Evolutionary conservation across 208 protist species (phyloP).

Genomic region (Jaenimonas drosophilae): DNA sequence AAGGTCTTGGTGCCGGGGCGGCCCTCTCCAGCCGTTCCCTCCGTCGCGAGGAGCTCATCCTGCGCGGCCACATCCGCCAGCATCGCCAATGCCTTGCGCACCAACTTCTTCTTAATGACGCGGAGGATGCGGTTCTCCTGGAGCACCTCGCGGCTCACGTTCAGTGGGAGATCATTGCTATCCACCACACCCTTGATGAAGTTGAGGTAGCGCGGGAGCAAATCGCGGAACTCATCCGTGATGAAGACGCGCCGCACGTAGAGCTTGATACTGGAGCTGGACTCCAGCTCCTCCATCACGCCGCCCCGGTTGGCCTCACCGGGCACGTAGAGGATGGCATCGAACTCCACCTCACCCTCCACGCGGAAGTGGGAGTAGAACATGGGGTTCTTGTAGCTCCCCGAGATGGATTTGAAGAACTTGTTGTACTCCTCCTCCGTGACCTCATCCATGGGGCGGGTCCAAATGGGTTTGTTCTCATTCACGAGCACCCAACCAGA

Average conservation of each 20-base stretch:
- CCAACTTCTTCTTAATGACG: conserved; percentile 98
- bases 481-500: conserved; percentile 94
- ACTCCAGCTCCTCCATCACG: conserved; percentile 75
- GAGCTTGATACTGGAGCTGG: conserved; percentile 89
- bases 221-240: conserved; percentile 95
- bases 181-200: conserved; percentile 98
- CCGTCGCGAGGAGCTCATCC: conserved; percentile 41
- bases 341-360: conserved; percentile 97
- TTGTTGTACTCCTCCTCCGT: conserved; percentile 97
- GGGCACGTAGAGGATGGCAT: conserved; percentile 97
- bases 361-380: conserved; percentile 96
- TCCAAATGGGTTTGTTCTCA: conserved; percentile 99
- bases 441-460: conserved; percentile 89
- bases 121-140: conserved; percentile 95
- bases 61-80: conserved; percentile 88
- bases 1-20: conserved; percentile 23
- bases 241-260: conserved; percentile 99
- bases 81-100: conserved; percentile 91
- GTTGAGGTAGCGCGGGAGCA: conserved; percentile 92
- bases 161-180: conserved; percentile 99
- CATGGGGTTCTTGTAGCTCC: conserved; percentile 92
- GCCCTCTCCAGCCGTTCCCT: conserved; percentile 20
- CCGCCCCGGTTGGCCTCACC: conserved; percentile 71
- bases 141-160: conserved; percentile 99
- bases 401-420: conserved; percentile 98